These are phyloP conservation scores for Neonectria hederae DNA, from an alignment of 2,329 filamentous ascomycete genomes.

Conservation along the genomic window DNA sequence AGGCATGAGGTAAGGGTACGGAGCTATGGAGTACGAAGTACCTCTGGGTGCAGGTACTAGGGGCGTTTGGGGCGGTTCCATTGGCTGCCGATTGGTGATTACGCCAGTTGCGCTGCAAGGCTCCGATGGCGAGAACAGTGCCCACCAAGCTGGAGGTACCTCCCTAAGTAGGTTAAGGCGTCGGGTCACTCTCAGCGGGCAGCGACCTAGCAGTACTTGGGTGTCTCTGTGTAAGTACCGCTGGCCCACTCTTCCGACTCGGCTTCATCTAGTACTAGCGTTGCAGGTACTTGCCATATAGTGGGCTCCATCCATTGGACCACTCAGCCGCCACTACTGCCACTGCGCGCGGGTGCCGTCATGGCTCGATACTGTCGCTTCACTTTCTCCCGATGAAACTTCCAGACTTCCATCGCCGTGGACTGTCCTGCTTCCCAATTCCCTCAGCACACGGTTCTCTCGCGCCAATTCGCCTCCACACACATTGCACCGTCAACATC, in stretches of 20 bases:
- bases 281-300: too few relatives aligned
- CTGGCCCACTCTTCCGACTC: not conserved
- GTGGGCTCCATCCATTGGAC: too few relatives aligned
- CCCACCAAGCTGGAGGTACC: not conserved
- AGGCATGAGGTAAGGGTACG: conserved; percentile 4
- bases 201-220: not conserved
- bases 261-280: too few relatives aligned
- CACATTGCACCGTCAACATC: not conserved
- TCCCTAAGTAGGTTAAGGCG: too few relatives aligned
- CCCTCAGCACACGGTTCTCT: not conserved
- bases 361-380: conserved; percentile 16
- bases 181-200: too few relatives aligned
- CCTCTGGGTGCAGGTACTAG: not conserved
- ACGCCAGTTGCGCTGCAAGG: not conserved
- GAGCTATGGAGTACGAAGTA: not conserved
- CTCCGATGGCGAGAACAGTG: not conserved
- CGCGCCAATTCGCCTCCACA: conserved; percentile 5
- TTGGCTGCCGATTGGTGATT: conserved; percentile 9
- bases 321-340: conserved; percentile 2
- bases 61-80: not conserved
- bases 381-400: not conserved
- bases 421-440: not conserved
- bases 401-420: not conserved
- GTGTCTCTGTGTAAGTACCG: not conserved
- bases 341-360: conserved; percentile 8